Base-by-base conservation (phyloP, 106 monocot species). In the Dendrobium chrysotoxum region DNA sequence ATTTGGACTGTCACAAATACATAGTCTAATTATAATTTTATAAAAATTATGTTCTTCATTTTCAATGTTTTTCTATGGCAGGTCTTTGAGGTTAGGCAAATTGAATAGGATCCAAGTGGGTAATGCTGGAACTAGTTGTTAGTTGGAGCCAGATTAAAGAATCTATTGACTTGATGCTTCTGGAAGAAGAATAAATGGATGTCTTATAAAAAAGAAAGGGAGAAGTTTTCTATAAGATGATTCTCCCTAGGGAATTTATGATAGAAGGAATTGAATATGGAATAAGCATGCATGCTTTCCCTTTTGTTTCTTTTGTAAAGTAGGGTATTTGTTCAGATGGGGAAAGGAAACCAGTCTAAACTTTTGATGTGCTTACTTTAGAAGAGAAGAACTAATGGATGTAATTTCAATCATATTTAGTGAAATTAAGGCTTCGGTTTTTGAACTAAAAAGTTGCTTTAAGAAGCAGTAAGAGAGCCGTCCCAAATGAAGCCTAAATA, bases 261-360 rank as follows among this genome's bases (percentile, higher is more conserved):
- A 61, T 61, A 61, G 61, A 88, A 80, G 80, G 86, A 86, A 82
- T 86, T 28, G 86, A 88, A 84, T 86, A 81, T 80, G 76, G 84
- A 86, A 85, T 53, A 42, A 86, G 84, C 66, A 88, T 88, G 72
- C 50, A 53, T 86, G 8, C 61, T 23, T 85, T 84, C 84, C 68
- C 41, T 80, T 83, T 82, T 81, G 76, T 78, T 82, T 82, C 80
- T 84, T 82, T 79, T 81, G 15, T 66, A 66, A 86, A 82, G 82
- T 86, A 84, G 76, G 80, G 88, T 53, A 85, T 80, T 72, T 82
- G 80, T 82, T 86, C 81, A 84, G 35, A 70, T 30, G 70, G 70
- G 31, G 31, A 70, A 70, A 70, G 15, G 11, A 70, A 64, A 21
- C 23, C 70, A 1, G 31, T 28, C 31, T 70, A 70, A 30, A 70